phyloP scores from a whole-genome alignment of 2,329 filamentous ascomycete genomes.

The Ophiocordyceps camponoti-saundersi region DNA sequence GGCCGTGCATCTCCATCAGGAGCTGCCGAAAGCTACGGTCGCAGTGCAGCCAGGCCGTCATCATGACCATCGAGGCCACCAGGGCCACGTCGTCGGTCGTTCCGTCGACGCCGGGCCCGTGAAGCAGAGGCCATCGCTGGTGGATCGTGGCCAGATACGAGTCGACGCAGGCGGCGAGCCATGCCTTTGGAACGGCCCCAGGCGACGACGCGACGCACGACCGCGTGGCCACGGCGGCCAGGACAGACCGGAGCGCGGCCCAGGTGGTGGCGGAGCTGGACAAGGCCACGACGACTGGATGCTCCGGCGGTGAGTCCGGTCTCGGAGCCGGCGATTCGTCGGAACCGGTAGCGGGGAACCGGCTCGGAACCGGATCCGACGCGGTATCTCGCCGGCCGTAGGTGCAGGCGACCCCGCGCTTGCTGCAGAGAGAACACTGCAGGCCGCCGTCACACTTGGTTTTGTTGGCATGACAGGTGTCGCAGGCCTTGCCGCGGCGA shows the following conservation, averaged over 20 bases:
- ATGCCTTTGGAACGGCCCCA: conserved; percentile 5
- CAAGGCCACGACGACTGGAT: background rate
- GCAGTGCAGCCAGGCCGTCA: conserved; percentile 19
- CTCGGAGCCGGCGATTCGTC: background rate
- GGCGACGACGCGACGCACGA: background rate
- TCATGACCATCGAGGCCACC: conserved; percentile 16
- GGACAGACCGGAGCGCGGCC: conserved; percentile 2
- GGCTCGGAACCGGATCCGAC: background rate
- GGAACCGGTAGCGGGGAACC: background rate
- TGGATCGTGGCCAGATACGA: conserved; percentile 23
- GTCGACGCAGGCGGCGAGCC: conserved; percentile 7
- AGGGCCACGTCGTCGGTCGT: conserved; percentile 11
- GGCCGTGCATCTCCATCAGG: conserved; percentile 13
- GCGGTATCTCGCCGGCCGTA: conserved; percentile 11
- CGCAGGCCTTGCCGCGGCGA: conserved; percentile 21
- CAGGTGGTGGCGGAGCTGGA: background rate
- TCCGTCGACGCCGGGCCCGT: conserved; percentile 16
- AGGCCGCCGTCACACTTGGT: conserved; percentile 24
- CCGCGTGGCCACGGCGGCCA: background rate
- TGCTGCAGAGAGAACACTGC: conserved; percentile 20
- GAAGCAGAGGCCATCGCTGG: conserved; percentile 22
- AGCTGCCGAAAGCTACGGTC: conserved; percentile 9
- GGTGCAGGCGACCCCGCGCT: conserved; percentile 19
- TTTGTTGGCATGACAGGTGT: conserved; percentile 26
- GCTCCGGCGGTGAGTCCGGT: background rate